A percentile compares a stretch with the other conserved stretches of the same genome.
Conservation (phyloP, 2,329 filamentous ascomycete species). For the Emmonsiellopsis sp. region DNA sequence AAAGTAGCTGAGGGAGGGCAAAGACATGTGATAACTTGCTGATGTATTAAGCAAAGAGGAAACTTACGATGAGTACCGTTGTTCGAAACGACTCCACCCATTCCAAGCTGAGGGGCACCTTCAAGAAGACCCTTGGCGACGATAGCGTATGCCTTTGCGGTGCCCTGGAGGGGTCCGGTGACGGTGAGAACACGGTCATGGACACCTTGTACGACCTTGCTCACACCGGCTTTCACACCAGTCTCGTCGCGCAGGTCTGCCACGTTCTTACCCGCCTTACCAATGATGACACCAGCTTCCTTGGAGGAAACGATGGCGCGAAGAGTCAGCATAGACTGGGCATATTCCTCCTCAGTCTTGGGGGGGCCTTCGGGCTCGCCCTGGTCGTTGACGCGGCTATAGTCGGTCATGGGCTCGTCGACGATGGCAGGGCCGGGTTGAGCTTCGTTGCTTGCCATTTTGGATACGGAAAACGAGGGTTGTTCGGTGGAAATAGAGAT, state of each 20-base stretch:
- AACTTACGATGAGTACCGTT: slow-evolving; percentile 90
- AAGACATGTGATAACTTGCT: slow-evolving; percentile 2
- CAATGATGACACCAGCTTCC: slow-evolving; percentile 97
- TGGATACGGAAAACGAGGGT: slow-evolving; percentile 4
- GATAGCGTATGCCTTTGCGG: slow-evolving; percentile 85
- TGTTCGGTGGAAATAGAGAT: slow-evolving; percentile 2
- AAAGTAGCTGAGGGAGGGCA: background rate
- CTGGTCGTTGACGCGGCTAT: slow-evolving; percentile 57
- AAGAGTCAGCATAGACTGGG: slow-evolving; percentile 81
- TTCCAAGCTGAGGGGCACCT: slow-evolving; percentile 87
- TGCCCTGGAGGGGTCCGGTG: slow-evolving; percentile 77
- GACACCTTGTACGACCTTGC: slow-evolving; percentile 96
- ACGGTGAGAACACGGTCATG: slow-evolving; percentile 96
- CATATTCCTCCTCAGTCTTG: slow-evolving; percentile 96
- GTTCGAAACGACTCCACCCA: slow-evolving; percentile 80
- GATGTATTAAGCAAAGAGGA: background rate
- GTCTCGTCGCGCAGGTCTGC: slow-evolving; percentile 95
- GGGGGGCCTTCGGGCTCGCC: slow-evolving; percentile 66
- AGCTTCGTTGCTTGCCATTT: slow-evolving; percentile 54
- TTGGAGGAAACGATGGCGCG: slow-evolving; percentile 98
- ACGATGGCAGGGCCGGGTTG: slow-evolving; percentile 46
- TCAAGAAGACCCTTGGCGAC: slow-evolving; percentile 87
- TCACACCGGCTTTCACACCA: slow-evolving; percentile 93
- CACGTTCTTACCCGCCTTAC: slow-evolving; percentile 97
- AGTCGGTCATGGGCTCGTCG: slow-evolving; percentile 52